Conservation (phyloP, 139 green algal species). For the Chlamydomonas sp. region DNA sequence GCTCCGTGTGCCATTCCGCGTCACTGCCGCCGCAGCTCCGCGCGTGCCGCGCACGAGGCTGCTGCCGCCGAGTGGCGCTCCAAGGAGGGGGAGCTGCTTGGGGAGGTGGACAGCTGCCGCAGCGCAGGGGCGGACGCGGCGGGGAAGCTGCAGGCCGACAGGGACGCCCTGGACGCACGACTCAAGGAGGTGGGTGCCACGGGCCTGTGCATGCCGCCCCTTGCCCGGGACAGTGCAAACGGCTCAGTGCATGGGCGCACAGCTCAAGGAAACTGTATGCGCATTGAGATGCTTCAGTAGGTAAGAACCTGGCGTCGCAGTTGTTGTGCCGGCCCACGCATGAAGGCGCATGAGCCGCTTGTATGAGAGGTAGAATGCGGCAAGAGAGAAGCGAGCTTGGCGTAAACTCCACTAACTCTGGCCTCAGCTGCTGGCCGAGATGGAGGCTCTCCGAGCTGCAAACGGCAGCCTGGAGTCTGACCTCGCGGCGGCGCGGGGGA, state of each 20-base stretch:
- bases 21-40: neutral
- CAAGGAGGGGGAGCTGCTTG: slow-evolving; percentile 11
- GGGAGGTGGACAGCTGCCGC: neutral
- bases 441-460: slow-evolving; percentile 10
- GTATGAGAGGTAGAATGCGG: too few species aligned
- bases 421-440: slow-evolving; percentile 1
- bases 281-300: too few species aligned
- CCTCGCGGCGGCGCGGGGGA: slow-evolving; percentile 7
- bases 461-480: slow-evolving; percentile 15
- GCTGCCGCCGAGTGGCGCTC: neutral
- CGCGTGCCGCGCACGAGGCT: neutral
- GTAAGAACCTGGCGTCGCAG: too few species aligned
- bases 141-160: slow-evolving; percentile 17
- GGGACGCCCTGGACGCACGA: slow-evolving; percentile 25
- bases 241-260: too few species aligned
- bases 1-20: neutral
- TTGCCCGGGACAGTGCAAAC: too few species aligned
- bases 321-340: too few species aligned
- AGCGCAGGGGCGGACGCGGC: neutral
- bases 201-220: neutral
- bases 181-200: neutral
- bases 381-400: too few species aligned
- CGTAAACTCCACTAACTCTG: neutral
- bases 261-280: too few species aligned
- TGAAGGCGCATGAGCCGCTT: too few species aligned